phyloP scores from a whole-genome alignment of 306 rosid species.

The Alnus rubra region DNA sequence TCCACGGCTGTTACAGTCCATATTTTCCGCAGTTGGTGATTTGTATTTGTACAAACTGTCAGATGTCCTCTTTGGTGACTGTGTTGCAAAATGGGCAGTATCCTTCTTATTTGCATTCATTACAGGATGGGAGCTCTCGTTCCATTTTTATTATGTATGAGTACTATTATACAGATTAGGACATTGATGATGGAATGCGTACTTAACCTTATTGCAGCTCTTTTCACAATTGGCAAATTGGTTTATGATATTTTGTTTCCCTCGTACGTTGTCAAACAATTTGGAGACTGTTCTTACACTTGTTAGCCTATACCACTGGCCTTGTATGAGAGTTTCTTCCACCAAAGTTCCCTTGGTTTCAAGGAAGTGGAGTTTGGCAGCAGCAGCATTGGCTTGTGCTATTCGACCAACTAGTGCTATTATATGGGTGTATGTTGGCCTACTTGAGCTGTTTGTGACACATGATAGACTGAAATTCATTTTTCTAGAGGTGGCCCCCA shows the following conservation, averaged over 20 bases:
- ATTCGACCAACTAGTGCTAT: slow-evolving; percentile 88
- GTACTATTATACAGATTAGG: slow-evolving; percentile 2
- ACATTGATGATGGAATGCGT: slow-evolving; percentile 6
- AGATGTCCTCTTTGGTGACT: slow-evolving; percentile 51
- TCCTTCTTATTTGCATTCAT: slow-evolving; percentile 45
- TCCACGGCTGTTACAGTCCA: slow-evolving; percentile 78
- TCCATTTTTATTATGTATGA: slow-evolving; percentile 11
- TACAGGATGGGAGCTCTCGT: slow-evolving; percentile 13
- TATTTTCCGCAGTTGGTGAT: slow-evolving; percentile 80
- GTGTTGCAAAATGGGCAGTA: slow-evolving; percentile 86
- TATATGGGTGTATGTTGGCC: slow-evolving; percentile 79
- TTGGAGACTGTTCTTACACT: slow-evolving; percentile 85
- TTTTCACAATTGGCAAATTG: slow-evolving; percentile 83
- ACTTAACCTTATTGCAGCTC: slow-evolving; percentile 72
- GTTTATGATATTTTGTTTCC: slow-evolving; percentile 79
- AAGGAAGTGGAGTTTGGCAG: slow-evolving; percentile 71
- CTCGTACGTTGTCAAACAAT: slow-evolving; percentile 86
- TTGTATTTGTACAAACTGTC: slow-evolving; percentile 77
- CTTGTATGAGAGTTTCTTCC: slow-evolving; percentile 66
- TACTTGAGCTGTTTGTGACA: slow-evolving; percentile 62
- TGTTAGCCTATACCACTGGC: slow-evolving; percentile 86
- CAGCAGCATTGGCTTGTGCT: slow-evolving; percentile 82
- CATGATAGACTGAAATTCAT: slow-evolving; percentile 54
- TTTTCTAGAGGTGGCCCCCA: slow-evolving; percentile 74
- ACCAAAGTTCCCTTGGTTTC: slow-evolving; percentile 40